Base-by-base conservation (phyloP, 2,329 filamentous ascomycete genomes). In the Penicillium sp. region DNA sequence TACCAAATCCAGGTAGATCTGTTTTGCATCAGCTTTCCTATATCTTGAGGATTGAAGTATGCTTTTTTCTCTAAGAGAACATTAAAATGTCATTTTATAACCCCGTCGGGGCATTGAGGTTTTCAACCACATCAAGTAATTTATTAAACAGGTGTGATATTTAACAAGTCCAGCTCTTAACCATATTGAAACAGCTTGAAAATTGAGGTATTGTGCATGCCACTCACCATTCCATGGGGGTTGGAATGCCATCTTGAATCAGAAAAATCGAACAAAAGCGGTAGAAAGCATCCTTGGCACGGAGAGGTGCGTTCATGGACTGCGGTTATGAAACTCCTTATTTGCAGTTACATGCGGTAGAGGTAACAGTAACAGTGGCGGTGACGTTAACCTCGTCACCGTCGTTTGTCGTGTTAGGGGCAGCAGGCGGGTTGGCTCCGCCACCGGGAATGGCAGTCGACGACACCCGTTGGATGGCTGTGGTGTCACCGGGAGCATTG, bases 271-370 rank as follows among this genome's bases (percentile, higher is more conserved):
- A 54, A 40, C 16, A 53, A 40, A 36, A 52, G 46, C 21, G n/a
- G 39, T 23, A 48, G 37, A 44, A 18, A 31, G 24, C 48, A 28
- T 37, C 34, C n/a, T n/a, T n/a, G 1, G n/a, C 28, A 28, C 19
- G 36, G 11, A 10, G 11, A 11, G 34, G 24, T 18, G 10, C 23
- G 14, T 34, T 45, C 42, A 47, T 42, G 34, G n/a, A 48, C 23
- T 28, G 40, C 40, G 40, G 23, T 44, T 40, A 3, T 14, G n/a
- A 26, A 50, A 18, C 28, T 19, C 49, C 56, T 60, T 66, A 64
- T 42, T 63, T 52, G 60, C 62, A 65, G 33, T 29, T 51, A 45
- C 58, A 66, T 51, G 70, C 64, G 43, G 61, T 69, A 36, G 66
- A 60, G 37, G 63, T 65, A 39, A 67, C 55, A 44, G 63, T 69